These are phyloP conservation scores for Lachnum nothofagi DNA, from an alignment of 2,329 filamentous ascomycete genomes.

Conservation along the genomic window DNA sequence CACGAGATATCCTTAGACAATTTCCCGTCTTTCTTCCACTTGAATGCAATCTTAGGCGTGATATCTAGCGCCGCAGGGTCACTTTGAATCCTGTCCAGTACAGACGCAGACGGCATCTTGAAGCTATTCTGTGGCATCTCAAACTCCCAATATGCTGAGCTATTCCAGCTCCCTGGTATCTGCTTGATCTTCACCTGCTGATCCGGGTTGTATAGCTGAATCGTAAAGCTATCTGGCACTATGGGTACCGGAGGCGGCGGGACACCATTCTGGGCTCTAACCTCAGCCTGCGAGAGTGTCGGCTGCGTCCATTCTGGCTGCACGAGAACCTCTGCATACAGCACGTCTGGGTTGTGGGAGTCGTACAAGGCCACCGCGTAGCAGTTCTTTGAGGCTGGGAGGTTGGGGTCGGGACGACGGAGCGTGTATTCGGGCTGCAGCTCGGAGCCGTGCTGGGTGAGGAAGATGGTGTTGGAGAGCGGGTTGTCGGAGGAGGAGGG, in stretches of 20 bases:
- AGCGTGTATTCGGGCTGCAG: conserved; percentile 76
- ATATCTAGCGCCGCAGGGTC: conserved; percentile 51
- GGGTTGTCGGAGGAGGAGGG: conserved; percentile 45
- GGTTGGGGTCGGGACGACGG: conserved; percentile 66
- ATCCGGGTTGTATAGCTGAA: conserved; percentile 92
- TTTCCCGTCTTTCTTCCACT: conserved; percentile 84
- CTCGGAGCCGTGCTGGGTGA: conserved; percentile 72
- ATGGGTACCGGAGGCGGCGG: conserved; percentile 64
- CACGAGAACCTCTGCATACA: conserved; percentile 82
- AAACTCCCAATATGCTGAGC: conserved; percentile 81
- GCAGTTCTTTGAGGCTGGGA: conserved; percentile 67
- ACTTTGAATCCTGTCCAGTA: conserved; percentile 67
- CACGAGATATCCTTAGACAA: conserved; percentile 84
- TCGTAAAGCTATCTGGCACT: conserved; percentile 71
- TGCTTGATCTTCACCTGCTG: conserved; percentile 69
- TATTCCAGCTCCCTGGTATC: conserved; percentile 73
- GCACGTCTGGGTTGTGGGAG: conserved; percentile 69
- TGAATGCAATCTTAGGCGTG: conserved; percentile 74
- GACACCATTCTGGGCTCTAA: conserved; percentile 63
- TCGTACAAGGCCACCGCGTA: conserved; percentile 86
- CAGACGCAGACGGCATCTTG: conserved; percentile 69
- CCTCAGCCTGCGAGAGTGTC: conserved; percentile 72
- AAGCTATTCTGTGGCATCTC: conserved; percentile 86
- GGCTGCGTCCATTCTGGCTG: conserved; percentile 82
- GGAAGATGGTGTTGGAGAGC: conserved; percentile 50